Base-by-base conservation (phyloP, 2,329 filamentous ascomycete genomes). In the Monosporascus sp. region DNA sequence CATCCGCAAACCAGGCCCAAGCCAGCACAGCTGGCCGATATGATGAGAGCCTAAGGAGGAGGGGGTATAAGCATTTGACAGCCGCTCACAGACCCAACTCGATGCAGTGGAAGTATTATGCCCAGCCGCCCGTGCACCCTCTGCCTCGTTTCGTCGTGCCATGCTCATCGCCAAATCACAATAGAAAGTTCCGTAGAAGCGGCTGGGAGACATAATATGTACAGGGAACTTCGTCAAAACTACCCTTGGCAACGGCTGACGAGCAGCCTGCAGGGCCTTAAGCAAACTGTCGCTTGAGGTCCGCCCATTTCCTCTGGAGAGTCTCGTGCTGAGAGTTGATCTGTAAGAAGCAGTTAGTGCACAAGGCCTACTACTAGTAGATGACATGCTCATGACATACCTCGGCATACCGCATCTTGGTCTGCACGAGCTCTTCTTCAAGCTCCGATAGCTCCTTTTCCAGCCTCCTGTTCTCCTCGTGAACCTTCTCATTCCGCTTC, bases 341-440 rank as follows among this genome's bases (percentile, higher is more conserved):
- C 88, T 91, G 64, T n/a, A 24, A 20, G 14, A 22, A 41, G 8
- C 15, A n/a, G 22, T 43, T 4, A 22, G 24, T n/a, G 24, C 46
- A 58, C 43, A 52, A 44, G 38, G 40, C 49, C 14, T n/a, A 28
- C 5, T 45, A 37, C 6, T 17, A 24, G n/a, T 9, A 24, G 9
- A 11, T 38, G 28, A 18, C 5, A 49, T 28, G 17, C 45, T 50
- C n/a, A 9, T 14, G 50, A 77, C 86, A 77, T 79, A 96, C 93
- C 86, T 97, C 91, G 51, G 94, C 94, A 75, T 92, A 91, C 65
- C 85, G 84, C 89, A 99, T 88, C 80, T 99, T 99, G 1, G 91
- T 94, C 68, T 87, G 84, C 58, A 99, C 93, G 60, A 99, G 76
- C 69, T 91, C 86, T 71, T 92, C 89, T 76, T 97, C 94, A 77